These are phyloP conservation scores for Irpex lacteus DNA, from an alignment of 1,284 basidiomycete species.

Conservation along the genomic window DNA sequence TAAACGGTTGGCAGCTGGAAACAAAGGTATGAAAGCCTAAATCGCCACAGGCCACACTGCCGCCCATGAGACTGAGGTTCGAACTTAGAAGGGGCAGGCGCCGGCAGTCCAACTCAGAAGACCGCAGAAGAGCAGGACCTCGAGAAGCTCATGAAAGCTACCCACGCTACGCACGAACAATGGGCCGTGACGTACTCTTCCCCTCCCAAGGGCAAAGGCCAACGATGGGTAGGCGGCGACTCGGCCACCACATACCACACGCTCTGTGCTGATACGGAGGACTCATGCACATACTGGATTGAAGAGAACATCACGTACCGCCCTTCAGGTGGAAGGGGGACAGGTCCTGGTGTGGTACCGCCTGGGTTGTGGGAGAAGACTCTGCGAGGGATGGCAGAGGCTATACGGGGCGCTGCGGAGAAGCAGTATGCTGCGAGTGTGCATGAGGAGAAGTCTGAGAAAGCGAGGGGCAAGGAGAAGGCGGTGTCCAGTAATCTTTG, in stretches of 20 bases:
- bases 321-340: background rate
- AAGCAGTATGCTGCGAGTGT: background rate
- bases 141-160: background rate
- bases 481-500: background rate
- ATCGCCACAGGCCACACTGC: too few species aligned
- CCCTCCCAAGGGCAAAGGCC: background rate
- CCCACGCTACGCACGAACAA: background rate
- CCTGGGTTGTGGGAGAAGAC: constrained; percentile 2
- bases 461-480: background rate
- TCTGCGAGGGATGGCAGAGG: background rate
- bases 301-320: constrained; percentile 1
- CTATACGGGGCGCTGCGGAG: background rate
- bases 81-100: too few species aligned
- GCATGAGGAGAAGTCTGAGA: background rate
- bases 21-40: background rate
- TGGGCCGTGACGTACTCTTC: background rate
- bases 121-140: background rate
- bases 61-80: too few species aligned
- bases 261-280: background rate
- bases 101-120: background rate
- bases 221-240: background rate
- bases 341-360: background rate
- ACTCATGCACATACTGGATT: background rate
- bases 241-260: background rate
- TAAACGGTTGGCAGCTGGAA: background rate